Evolutionary conservation across 208 protist genomes (phyloP), one percentile per base, ranked within the genome.

Genomic region (Kentomonas sorsogonicus): DNA sequence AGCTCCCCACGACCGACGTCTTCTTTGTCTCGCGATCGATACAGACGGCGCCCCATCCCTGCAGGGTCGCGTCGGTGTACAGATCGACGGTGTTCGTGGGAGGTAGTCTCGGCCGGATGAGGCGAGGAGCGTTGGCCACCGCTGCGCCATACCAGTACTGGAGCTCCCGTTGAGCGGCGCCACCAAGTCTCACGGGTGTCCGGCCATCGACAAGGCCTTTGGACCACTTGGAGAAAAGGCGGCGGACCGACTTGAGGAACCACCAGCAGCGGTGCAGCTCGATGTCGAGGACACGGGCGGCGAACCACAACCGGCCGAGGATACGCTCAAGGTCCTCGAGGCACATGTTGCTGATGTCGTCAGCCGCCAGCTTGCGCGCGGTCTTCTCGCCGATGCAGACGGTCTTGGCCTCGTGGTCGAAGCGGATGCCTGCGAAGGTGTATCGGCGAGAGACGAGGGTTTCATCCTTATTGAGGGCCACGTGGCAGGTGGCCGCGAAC

Each of bases 11-110:
- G 30, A 63, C 51, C 13, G 40, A 27, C 3, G 63, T 41, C n/a
- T n/a, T 26, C 39, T 62, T 52, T 3, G 54, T 69, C 0, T 31
- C 5, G 1, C 63, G 23, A 29, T 69, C 27, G 30, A 69, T 47
- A 36, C 36, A 69, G 10, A 69, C 63, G 22, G 54, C 63, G 0
- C 63, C 54, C 63, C 63, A 69, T 15, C 63, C 63, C 10, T 30
- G 15, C 31, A 69, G 29, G 18, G 53, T 54, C 0, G 63, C 51
- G 48, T 62, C 63, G 0, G 54, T 57, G 54, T 53, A 69, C n/a
- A 69, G 40, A 39, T 69, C 47, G 63, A 56, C 55, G 9, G n/a
- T 6, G 2, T 5, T 36, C 0, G 18, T 26, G 3, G 13, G 3
- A 11, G 34, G 53, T 15, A 51, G 15, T n/a, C n/a, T n/a, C 1